Percentiles rank a stretch among this genome's conserved stretches.
Conservation (phyloP, 1,139 yeast genomes). For the Candida labiduridarum region DNA sequence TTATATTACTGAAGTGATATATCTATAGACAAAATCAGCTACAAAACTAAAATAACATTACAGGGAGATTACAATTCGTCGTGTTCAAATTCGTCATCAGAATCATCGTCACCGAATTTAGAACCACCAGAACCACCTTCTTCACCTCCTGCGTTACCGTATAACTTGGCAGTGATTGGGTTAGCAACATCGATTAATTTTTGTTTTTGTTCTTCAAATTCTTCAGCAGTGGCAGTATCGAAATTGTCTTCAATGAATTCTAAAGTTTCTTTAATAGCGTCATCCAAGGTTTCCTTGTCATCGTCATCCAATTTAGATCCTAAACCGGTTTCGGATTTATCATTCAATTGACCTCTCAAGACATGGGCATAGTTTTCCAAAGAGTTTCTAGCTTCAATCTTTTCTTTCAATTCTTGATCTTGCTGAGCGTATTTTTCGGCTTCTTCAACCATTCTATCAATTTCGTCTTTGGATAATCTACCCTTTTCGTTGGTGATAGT, state of each 20-base stretch:
- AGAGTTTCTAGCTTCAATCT: slow-evolving; percentile 66
- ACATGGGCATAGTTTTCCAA: slow-evolving; percentile 51
- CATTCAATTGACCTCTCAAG: slow-evolving; percentile 60
- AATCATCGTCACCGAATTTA: slow-evolving; percentile 56
- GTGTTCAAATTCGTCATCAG: slow-evolving; percentile 67
- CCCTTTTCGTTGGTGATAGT: slow-evolving; percentile 97
- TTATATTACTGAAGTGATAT: not conserved
- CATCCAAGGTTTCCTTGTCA: slow-evolving; percentile 87
- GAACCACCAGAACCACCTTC: slow-evolving; percentile 27
- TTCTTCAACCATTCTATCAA: slow-evolving; percentile 93
- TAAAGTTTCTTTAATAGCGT: slow-evolving; percentile 64
- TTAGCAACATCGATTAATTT: slow-evolving; percentile 80
- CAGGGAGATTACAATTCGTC: slow-evolving; percentile 43
- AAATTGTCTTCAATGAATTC: slow-evolving; percentile 91
- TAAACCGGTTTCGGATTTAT: slow-evolving; percentile 61
- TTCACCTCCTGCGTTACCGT: slow-evolving; percentile 61
- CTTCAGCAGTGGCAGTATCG: slow-evolving; percentile 87
- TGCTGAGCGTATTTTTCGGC: slow-evolving; percentile 90
- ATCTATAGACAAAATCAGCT: slow-evolving; percentile 3
- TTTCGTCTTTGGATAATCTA: slow-evolving; percentile 89
- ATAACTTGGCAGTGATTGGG: slow-evolving; percentile 92
- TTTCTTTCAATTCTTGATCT: slow-evolving; percentile 78
- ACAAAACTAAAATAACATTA: slow-evolving; percentile 1
- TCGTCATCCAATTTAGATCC: slow-evolving; percentile 84
- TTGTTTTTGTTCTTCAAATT: slow-evolving; percentile 91